Percentiles rank a stretch among this genome's conserved stretches.
phyloP scores from a whole-genome alignment of 2,329 filamentous ascomycete species.

The Colletotrichum sp. region DNA sequence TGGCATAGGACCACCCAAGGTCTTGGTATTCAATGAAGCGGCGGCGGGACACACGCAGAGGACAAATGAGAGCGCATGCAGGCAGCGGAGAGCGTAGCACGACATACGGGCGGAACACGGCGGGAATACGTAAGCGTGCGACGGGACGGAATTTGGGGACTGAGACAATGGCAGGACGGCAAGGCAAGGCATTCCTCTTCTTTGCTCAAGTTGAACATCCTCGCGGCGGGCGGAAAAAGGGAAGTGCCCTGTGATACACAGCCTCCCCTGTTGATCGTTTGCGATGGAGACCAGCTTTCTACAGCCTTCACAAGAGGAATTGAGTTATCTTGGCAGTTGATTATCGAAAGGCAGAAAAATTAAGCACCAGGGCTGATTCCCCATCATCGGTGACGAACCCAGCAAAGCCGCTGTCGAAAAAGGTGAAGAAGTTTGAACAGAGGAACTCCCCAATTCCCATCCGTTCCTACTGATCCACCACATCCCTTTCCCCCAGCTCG shows the following conservation, averaged over 20 bases:
- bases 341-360: not conserved
- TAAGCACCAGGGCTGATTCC: not conserved
- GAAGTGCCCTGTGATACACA: not conserved
- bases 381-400: not conserved
- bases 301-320: not conserved
- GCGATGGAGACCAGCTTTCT: not conserved
- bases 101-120: not conserved
- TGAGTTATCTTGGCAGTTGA: not conserved
- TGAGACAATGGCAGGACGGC: not conserved
- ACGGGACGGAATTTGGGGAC: not conserved
- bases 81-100: not conserved
- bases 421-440: not conserved
- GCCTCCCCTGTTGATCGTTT: not conserved
- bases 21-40: not conserved
- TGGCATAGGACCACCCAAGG: slow-evolving; percentile 1
- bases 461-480: not conserved
- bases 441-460: not conserved
- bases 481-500: not conserved
- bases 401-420: not conserved
- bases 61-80: not conserved
- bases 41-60: not conserved
- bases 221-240: not conserved
- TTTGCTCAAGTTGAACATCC: not conserved
- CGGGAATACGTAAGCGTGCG: not conserved
- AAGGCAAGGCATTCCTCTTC: not conserved